A percentile compares a stretch with the other conserved stretches of the same genome.
Conservation (phyloP, 129 eudicot species). For the Flaveria linearis region DNA sequence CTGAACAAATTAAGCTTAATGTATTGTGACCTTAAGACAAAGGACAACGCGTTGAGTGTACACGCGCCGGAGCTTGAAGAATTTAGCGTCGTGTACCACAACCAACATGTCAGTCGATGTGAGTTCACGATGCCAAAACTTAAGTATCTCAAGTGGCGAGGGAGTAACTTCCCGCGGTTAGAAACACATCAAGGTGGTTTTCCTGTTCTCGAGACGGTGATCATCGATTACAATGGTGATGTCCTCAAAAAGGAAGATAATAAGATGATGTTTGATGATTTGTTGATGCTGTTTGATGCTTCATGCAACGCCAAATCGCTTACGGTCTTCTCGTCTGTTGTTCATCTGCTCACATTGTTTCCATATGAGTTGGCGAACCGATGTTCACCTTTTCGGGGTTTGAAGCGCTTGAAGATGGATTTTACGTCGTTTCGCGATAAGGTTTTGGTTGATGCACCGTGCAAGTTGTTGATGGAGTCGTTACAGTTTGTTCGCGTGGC, state of each 20-base stretch:
- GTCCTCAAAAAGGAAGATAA: not conserved
- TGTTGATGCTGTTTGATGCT: not conserved
- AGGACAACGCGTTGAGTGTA: not conserved
- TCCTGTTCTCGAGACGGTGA: slow-evolving; percentile 16
- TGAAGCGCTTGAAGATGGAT: slow-evolving; percentile 22
- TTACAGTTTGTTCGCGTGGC: not conserved
- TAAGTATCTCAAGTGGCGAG: not conserved
- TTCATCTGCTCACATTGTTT: not conserved
- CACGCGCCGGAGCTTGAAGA: not conserved
- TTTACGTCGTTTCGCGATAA: not conserved
- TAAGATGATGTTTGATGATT: slow-evolving; percentile 8
- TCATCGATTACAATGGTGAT: not conserved
- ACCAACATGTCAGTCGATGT: not conserved
- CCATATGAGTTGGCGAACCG: not conserved
- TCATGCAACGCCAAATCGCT: not conserved
- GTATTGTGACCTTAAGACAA: not conserved
- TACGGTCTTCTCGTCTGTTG: not conserved
- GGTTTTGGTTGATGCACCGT: too few relatives aligned
- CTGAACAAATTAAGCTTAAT: slow-evolving; percentile 3
- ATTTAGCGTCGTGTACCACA: not conserved
- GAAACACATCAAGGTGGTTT: not conserved
- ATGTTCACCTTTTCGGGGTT: slow-evolving; percentile 5
- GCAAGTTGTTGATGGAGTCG: not conserved
- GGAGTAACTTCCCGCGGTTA: not conserved
- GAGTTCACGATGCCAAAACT: slow-evolving; percentile 13